Evolutionary conservation across 495 filamentous ascomycete genomes (phyloP).

Genomic region (Aspergillus heteromorphus): DNA sequence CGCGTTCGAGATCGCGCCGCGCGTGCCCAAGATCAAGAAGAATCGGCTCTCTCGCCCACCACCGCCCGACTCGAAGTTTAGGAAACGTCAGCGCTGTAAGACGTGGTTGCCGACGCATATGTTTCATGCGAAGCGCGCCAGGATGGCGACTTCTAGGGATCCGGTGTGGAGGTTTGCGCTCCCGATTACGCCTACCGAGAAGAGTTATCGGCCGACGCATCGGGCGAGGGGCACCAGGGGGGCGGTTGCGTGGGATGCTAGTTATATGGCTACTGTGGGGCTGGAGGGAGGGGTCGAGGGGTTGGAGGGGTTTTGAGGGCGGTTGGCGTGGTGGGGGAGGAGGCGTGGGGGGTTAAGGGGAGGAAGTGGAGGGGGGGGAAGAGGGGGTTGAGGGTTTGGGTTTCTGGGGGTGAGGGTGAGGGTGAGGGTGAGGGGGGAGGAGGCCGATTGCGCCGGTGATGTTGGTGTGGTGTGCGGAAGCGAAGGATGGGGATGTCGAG

Average conservation of each 20-base stretch:
- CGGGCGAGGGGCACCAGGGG: constrained; percentile 65
- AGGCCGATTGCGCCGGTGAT: constrained; percentile 69
- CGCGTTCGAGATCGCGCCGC: constrained; percentile 36
- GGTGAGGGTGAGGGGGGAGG: constrained; percentile 49
- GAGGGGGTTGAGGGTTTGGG: constrained; percentile 62
- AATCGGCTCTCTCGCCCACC: constrained; percentile 63
- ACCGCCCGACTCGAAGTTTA: constrained; percentile 63
- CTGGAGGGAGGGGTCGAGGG: constrained; percentile 62
- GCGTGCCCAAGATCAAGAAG: constrained; percentile 64
- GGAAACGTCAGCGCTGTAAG: constrained; percentile 82
- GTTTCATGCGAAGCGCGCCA: constrained; percentile 88
- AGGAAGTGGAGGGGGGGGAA: constrained; percentile 70
- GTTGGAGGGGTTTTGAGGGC: constrained; percentile 59
- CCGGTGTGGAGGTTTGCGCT: constrained; percentile 87
- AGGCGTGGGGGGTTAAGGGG: constrained; percentile 56
- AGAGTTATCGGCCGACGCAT: constrained; percentile 83
- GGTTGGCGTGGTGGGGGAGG: constrained; percentile 52
- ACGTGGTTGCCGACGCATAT: constrained; percentile 93
- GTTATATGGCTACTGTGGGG: constrained; percentile 84
- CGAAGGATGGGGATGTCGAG: constrained; percentile 29
- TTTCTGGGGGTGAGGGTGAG: constrained; percentile 32
- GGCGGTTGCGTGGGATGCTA: constrained; percentile 85
- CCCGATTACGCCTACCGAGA: constrained; percentile 77
- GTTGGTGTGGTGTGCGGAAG: constrained; percentile 58
- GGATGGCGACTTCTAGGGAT: constrained; percentile 71